Evolutionary conservation across 805 yeast genomes (phyloP).

Genomic region (Candida coquimbonensis): DNA sequence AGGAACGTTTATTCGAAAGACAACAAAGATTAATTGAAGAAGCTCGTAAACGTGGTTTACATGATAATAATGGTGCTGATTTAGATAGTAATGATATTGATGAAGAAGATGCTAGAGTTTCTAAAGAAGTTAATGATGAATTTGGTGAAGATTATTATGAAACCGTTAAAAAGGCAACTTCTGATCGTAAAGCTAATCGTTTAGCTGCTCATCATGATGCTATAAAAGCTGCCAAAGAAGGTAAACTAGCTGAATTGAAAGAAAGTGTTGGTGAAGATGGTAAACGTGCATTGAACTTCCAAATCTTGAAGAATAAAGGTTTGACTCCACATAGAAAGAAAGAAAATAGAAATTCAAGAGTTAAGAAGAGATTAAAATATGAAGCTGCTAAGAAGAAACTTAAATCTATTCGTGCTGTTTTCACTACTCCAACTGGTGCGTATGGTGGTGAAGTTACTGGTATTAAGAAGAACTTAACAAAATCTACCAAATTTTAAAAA

Average conservation of each 20-base stretch:
- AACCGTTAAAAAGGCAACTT: constrained; percentile 40
- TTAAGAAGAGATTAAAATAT: constrained; percentile 96
- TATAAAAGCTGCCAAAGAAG: constrained; percentile 74
- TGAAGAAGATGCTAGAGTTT: constrained; percentile 38
- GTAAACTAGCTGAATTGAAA: constrained; percentile 70
- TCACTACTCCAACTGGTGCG: constrained; percentile 62
- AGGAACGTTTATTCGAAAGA: constrained; percentile 83
- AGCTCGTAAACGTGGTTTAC: constrained; percentile 77
- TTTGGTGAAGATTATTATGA: constrained; percentile 57
- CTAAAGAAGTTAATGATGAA: constrained; percentile 35
- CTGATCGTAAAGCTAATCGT: constrained; percentile 46
- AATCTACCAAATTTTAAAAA: constrained; percentile 62
- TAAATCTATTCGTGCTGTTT: constrained; percentile 85
- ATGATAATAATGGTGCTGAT: constrained; percentile 47
- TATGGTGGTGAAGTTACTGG: constrained; percentile 95
- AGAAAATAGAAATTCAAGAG: constrained; percentile 92
- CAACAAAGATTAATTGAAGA: constrained; percentile 82
- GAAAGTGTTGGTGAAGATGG: constrained; percentile 63
- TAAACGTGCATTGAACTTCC: constrained; percentile 91
- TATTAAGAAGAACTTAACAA: constrained; percentile 90
- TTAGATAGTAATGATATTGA: constrained; percentile 44
- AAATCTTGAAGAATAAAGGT: constrained; percentile 94
- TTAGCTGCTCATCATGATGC: constrained; percentile 63
- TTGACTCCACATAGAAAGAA: constrained; percentile 89
- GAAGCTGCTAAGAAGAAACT: constrained; percentile 92